Evolutionary conservation across 164 flowering plant species (phyloP).

Genomic region (Buxus sempervirens): DNA sequence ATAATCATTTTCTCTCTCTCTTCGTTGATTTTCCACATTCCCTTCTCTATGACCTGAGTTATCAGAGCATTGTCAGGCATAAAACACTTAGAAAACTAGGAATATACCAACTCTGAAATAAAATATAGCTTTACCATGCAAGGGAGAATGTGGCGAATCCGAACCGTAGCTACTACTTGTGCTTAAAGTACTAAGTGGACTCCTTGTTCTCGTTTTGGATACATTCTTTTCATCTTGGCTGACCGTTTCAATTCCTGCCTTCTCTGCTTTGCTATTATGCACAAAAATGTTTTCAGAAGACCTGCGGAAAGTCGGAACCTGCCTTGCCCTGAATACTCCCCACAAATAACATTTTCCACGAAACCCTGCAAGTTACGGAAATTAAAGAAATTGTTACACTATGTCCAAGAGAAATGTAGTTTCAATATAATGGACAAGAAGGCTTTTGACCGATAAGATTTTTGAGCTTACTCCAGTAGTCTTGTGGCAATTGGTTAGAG

Average conservation of each 20-base stretch:
- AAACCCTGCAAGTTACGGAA: conserved; percentile 25
- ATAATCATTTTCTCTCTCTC: background rate
- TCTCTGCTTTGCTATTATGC: background rate
- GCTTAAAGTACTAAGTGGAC: conserved; percentile 23
- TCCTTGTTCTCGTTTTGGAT: background rate
- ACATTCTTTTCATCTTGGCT: background rate
- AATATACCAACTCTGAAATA: background rate
- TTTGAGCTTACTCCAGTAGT: conserved; percentile 27
- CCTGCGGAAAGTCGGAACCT: background rate
- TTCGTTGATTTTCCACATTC: background rate
- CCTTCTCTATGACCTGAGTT: conserved; percentile 4
- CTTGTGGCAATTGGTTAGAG: conserved; percentile 28
- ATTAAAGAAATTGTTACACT: background rate
- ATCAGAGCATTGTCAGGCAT: conserved; percentile 1
- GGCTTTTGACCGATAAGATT: background rate
- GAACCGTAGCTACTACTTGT: conserved; percentile 14
- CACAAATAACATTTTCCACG: conserved; percentile 27
- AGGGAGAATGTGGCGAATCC: conserved; percentile 9
- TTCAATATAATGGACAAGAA: background rate
- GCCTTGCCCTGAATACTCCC: conserved; percentile 32
- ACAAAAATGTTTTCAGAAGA: background rate
- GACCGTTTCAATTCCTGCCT: background rate
- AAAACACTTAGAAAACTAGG: background rate
- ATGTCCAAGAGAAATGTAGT: background rate
- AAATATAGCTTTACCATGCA: background rate